Evolutionary conservation across 2,329 filamentous ascomycete species (phyloP).

Genomic region (Lasiodiplodia hormozganensis): DNA sequence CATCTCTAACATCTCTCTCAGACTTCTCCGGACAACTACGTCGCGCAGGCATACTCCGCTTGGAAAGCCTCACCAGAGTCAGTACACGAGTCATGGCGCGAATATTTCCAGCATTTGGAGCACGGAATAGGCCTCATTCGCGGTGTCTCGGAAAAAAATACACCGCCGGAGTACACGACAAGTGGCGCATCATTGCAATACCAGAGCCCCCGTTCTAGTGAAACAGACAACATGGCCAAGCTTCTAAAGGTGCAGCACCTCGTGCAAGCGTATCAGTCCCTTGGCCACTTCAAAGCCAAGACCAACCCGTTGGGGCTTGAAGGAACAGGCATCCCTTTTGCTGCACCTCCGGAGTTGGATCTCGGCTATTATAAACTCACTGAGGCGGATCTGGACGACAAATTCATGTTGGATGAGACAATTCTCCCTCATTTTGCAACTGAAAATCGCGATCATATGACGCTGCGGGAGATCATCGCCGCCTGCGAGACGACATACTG

Average conservation of each 20-base stretch:
- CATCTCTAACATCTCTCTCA: too few relatives aligned
- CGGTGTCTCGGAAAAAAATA: conserved; percentile 97
- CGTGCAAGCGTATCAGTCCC: conserved; percentile 95
- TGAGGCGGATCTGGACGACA: conserved; percentile 89
- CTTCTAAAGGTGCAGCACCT: conserved; percentile 98
- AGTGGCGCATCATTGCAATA: conserved; percentile 74
- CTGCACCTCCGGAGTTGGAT: conserved; percentile 89
- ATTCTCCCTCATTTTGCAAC: conserved; percentile 94
- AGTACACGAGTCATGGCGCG: conserved; percentile 97
- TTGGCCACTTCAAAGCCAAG: conserved; percentile 97
- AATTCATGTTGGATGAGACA: conserved; percentile 90
- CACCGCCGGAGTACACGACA: conserved; percentile 82
- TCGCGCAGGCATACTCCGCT: conserved; percentile 99
- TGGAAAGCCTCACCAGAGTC: conserved; percentile 94
- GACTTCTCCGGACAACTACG: conserved; percentile 70
- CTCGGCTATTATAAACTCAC: conserved; percentile 95
- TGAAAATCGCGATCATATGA: conserved; percentile 92
- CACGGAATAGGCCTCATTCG: conserved; percentile 96
- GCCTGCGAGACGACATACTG: conserved; percentile 96
- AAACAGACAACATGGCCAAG: conserved; percentile 86
- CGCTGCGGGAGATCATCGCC: conserved; percentile 88
- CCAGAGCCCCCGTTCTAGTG: conserved; percentile 73
- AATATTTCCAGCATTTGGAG: conserved; percentile 99
- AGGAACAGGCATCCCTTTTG: conserved; percentile 81
- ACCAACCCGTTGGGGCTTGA: conserved; percentile 96